These are phyloP conservation scores for Fraxinus americana DNA, from an alignment of 257 asterid genomes.

Conservation along the genomic window DNA sequence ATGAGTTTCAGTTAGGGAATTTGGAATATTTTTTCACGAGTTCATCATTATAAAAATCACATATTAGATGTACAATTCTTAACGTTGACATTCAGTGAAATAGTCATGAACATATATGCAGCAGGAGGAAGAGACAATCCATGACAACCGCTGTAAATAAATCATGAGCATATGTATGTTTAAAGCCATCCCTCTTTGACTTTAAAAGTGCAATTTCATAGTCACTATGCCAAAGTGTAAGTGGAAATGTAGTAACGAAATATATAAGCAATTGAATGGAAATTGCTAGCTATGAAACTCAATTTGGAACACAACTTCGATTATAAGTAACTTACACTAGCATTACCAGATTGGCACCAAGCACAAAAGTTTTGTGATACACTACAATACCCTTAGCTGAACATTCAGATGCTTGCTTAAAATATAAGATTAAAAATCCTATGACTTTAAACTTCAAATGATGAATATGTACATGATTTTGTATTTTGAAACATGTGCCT, in stretches of 20 bases:
- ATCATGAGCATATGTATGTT: constrained; percentile 93
- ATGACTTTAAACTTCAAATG: no score
- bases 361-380: constrained; percentile 75
- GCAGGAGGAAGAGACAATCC: constrained; percentile 41
- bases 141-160: constrained; percentile 81
- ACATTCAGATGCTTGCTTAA: constrained; percentile 73
- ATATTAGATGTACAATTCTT: background rate
- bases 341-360: constrained; percentile 94
- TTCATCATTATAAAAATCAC: background rate
- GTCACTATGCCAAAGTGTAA: constrained; percentile 53
- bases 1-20: no score
- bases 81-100: constrained; percentile 18
- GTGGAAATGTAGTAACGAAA: constrained; percentile 3
- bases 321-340: constrained; percentile 77
- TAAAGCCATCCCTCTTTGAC: constrained; percentile 70
- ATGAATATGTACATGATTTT: no score
- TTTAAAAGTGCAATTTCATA: constrained; percentile 75
- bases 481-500: no score
- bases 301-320: constrained; percentile 10
- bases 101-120: background rate
- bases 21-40: background rate
- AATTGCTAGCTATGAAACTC: background rate
- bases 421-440: background rate
- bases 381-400: constrained; percentile 92
- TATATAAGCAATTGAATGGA: background rate